These are phyloP conservation scores for Podila horticola DNA, from an alignment of 192 early-diverging fungal genomes.

Conservation along the genomic window DNA sequence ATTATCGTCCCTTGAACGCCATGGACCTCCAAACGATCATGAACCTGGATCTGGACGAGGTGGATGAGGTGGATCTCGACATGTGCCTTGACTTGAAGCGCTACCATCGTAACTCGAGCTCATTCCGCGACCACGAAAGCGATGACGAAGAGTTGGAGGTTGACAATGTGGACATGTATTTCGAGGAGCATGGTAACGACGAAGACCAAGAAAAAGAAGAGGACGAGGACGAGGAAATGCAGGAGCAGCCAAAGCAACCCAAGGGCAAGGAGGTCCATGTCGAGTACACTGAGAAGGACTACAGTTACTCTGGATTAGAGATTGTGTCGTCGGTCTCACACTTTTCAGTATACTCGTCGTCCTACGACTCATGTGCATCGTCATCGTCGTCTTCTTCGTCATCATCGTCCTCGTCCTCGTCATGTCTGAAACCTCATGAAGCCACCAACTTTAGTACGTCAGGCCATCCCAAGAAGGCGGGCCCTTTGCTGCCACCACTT, in stretches of 20 bases:
- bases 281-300: background rate
- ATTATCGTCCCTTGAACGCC: slow-evolving; percentile 19
- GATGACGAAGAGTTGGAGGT: background rate
- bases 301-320: background rate
- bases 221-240: slow-evolving; percentile 2
- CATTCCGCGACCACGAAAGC: background rate
- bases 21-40: slow-evolving; percentile 49
- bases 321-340: slow-evolving; percentile 8
- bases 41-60: slow-evolving; percentile 45
- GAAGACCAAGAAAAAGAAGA: background rate
- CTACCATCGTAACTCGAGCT: slow-evolving; percentile 24
- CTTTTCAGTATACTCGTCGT: slow-evolving; percentile 17
- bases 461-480: background rate
- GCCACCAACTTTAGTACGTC: no score
- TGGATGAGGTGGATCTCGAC: slow-evolving; percentile 38
- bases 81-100: slow-evolving; percentile 33
- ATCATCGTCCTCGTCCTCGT: background rate
- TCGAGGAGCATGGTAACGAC: background rate
- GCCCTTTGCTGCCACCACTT: slow-evolving; percentile 24
- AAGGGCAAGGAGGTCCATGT: slow-evolving; percentile 44
- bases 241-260: slow-evolving; percentile 2
- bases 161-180: background rate
- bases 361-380: slow-evolving; percentile 12
- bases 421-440: background rate
- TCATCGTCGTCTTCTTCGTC: slow-evolving; percentile 9